phyloP scores from a whole-genome alignment of 139 green algal species.

The Coelastrella sp. region DNA sequence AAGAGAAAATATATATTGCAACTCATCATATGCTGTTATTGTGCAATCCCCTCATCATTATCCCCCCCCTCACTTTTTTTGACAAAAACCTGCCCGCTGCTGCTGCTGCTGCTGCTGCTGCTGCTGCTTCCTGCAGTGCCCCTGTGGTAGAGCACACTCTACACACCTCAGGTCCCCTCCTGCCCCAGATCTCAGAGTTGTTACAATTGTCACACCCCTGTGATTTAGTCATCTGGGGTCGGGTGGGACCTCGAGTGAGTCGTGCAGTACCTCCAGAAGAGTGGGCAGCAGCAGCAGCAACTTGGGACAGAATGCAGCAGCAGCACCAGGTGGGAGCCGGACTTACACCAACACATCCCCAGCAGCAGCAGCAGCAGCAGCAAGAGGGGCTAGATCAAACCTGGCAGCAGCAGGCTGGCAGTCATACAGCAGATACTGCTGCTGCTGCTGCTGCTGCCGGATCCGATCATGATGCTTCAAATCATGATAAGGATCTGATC shows the following conservation, averaged over 20 bases:
- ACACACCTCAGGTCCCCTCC: background rate
- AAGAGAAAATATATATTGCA: background rate
- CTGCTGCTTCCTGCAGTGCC: background rate
- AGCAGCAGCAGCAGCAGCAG: slow-evolving; percentile 24
- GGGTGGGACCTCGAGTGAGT: slow-evolving; percentile 22
- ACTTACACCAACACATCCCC: background rate
- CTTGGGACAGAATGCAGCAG: background rate
- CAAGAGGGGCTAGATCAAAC: background rate
- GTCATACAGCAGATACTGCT: background rate
- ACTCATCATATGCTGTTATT: too few relatives aligned
- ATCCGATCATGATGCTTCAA: background rate
- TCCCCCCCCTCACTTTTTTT: too few relatives aligned
- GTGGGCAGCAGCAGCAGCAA: background rate
- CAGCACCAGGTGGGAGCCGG: background rate
- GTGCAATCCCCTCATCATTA: too few relatives aligned
- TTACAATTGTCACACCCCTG: background rate
- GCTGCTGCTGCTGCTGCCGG: background rate
- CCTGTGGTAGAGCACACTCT: background rate
- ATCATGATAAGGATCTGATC: background rate
- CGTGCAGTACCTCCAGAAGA: background rate
- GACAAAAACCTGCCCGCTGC: background rate
- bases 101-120: slow-evolving; percentile 1
- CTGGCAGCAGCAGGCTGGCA: background rate
- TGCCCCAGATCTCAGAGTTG: background rate
- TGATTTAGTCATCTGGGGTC: background rate